Percentiles rank a stretch among this genome's conserved stretches.
phyloP scores from a whole-genome alignment of 768 basidiomycete genomes.

The Tylopilus vinaceipallidus region DNA sequence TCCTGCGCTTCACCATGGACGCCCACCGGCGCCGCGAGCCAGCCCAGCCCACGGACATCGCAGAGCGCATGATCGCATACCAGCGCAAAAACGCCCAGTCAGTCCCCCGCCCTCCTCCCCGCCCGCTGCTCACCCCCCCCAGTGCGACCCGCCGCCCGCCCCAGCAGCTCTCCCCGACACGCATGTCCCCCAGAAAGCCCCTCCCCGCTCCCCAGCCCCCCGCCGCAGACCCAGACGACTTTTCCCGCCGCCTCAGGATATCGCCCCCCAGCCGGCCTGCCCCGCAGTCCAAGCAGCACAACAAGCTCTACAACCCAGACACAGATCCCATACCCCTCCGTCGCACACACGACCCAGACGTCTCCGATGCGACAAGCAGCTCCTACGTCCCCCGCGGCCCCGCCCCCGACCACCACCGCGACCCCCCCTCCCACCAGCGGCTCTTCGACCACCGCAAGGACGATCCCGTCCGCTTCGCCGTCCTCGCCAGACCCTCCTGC shows the following conservation, averaged over 20 bases:
- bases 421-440: constrained; percentile 40
- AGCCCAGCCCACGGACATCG: constrained; percentile 45
- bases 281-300: constrained; percentile 33
- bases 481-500: constrained; percentile 49
- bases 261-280: constrained; percentile 47
- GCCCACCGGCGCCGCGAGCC: constrained; percentile 39
- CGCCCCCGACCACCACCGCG: constrained; percentile 37
- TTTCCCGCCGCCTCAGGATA: constrained; percentile 68
- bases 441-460: constrained; percentile 90
- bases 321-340: constrained; percentile 63
- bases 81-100: constrained; percentile 64
- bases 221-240: constrained; percentile 64
- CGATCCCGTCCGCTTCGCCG: constrained; percentile 84
- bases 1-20: constrained; percentile 26
- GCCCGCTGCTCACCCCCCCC: constrained; percentile 10
- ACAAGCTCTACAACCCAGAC: constrained; percentile 72
- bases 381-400: constrained; percentile 41
- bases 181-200: constrained; percentile 34
- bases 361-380: constrained; percentile 54
- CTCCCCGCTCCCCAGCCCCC: constrained; percentile 33
- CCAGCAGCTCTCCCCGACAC: constrained; percentile 28
- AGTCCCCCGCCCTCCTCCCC: constrained; percentile 20
- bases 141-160: constrained; percentile 39
- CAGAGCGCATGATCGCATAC: constrained; percentile 64
- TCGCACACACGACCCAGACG: constrained; percentile 63